Conservation (phyloP, 2,329 filamentous ascomycete species). For the Claviceps quebecensis region DNA sequence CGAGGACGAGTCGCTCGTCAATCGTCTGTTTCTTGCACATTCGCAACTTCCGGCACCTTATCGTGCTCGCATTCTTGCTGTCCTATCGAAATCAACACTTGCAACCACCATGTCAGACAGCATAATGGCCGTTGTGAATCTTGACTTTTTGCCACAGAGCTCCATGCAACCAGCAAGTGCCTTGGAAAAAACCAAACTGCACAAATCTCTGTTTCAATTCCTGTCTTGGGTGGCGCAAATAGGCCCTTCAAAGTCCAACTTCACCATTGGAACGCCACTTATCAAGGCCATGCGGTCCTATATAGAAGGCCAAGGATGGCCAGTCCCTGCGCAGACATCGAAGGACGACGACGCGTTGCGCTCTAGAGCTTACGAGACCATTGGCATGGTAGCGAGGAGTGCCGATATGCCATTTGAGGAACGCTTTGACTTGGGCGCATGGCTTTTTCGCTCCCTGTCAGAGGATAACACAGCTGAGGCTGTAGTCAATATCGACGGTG, state of each 20-base stretch:
- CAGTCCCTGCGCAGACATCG: constrained; percentile 43
- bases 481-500: constrained; percentile 78
- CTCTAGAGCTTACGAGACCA: constrained; percentile 76
- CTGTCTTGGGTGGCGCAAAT: constrained; percentile 76
- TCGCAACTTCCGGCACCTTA: constrained; percentile 58
- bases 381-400: constrained; percentile 64
- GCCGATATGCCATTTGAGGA: constrained; percentile 41
- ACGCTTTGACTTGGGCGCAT: constrained; percentile 44
- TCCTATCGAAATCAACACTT: constrained; percentile 62
- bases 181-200: constrained; percentile 64
- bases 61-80: constrained; percentile 59
- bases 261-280: constrained; percentile 54
- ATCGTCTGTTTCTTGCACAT: constrained; percentile 59
- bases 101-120: constrained; percentile 56
- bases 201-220: constrained; percentile 72
- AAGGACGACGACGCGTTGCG: constrained; percentile 53
- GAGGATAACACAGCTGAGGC: constrained; percentile 65
- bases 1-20: constrained; percentile 51
- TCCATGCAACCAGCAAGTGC: constrained; percentile 32
- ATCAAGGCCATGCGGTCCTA: constrained; percentile 58
- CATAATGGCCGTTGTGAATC: constrained; percentile 57
- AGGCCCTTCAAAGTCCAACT: constrained; percentile 41
- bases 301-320: constrained; percentile 74
- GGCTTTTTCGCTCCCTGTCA: constrained; percentile 72
- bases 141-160: constrained; percentile 35